These are phyloP conservation scores for Dalbergia cultrata DNA, from an alignment of 306 rosid species.

Conservation along the genomic window DNA sequence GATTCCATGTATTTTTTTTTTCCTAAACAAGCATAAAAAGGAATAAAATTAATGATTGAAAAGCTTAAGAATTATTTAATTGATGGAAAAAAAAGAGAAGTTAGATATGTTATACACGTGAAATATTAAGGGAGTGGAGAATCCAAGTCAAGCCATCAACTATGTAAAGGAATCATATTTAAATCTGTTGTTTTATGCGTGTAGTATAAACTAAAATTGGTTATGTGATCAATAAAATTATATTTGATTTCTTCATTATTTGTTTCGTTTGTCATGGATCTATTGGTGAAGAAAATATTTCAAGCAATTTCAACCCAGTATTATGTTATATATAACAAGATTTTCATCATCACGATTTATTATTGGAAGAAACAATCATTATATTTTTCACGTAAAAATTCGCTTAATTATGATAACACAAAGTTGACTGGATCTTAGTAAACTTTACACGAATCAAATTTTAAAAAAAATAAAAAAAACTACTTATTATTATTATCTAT, in stretches of 20 bases:
- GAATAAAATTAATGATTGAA: neutral
- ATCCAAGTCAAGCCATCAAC: neutral
- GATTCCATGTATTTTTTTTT: slow-evolving; percentile 22
- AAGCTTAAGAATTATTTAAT: slow-evolving; percentile 17
- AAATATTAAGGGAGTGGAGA: neutral
- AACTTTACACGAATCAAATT: neutral
- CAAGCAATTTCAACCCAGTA: slow-evolving; percentile 14
- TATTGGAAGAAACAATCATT: neutral
- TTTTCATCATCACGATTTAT: neutral
- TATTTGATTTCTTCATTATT: neutral
- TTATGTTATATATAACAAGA: too few species aligned
- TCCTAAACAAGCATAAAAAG: neutral
- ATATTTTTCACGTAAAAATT: neutral
- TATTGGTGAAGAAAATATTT: slow-evolving; percentile 26
- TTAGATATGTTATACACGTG: neutral
- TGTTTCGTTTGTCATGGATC: neutral
- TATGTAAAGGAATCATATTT: neutral
- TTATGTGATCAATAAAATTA: neutral
- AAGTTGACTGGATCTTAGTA: neutral
- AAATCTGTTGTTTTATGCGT: neutral
- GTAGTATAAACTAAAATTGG: neutral
- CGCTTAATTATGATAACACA: neutral
- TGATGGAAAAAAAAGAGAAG: neutral
- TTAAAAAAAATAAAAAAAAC: neutral
- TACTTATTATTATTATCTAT: neutral